Base-by-base conservation (phyloP, 805 yeast species). In the Pichia cephalocereana region DNA sequence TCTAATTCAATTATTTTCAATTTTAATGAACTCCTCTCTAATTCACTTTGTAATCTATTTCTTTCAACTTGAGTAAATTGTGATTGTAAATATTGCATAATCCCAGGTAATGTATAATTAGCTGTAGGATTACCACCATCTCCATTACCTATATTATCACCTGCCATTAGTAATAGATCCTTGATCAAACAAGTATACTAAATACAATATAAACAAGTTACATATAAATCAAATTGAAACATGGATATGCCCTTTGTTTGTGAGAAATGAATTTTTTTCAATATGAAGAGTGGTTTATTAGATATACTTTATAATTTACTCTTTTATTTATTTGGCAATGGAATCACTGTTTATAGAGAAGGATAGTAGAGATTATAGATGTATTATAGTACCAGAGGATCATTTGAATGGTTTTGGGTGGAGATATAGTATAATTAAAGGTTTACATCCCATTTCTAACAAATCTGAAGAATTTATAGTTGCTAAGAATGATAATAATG, bases 31-130 rank as follows among this genome's bases (percentile, higher is more conserved):
- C 76, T 69, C 50, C 71, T 74, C 57, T 77, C 82, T 54, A 77
- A 62, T 57, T 74, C 79, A 49, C 72, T 70, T 63, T 74, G 65
- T 63, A 77, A 75, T 54, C 76, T 70, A 59, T 66, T 66, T 37
- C 61, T 57, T 45, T 67, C 71, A 38, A 65, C 60, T 14, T 71
- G 71, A 26, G 82, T 76, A 60, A 77, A 77, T 52, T 77, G 82
- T n/a, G 76, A 69, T 40, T 80, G 79, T 50, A 77, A 62, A 56
- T 77, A 77, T 56, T 76, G 77, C 65, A 77, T 77, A 23, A 77
- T 77, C 0, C 83, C 83, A 0, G 83, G 83, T 15, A 77, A 65
- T 4, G 82, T 76, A 41, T 67, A 67, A 26, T 63, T 52, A 18
- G 52, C 48, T 17, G 48, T 37, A 31, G 37, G 37, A 6, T 17